Conservation (phyloP, 1,139 yeast species). For the Yamadazyma dendronema region DNA sequence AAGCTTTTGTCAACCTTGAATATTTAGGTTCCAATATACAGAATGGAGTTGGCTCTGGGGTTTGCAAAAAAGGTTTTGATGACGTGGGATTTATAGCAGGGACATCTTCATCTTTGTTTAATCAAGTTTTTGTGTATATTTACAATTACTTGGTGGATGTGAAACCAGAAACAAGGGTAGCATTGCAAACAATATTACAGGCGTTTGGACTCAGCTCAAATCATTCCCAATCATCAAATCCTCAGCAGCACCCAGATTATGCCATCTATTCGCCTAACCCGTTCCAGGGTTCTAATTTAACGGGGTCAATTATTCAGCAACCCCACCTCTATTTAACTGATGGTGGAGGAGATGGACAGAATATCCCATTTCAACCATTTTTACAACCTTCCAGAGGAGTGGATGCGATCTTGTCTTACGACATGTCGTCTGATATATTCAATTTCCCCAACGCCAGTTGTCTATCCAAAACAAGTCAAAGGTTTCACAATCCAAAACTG, state of each 20-base stretch:
- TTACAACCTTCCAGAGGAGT: slow-evolving; percentile 27
- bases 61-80: slow-evolving; percentile 61
- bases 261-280: slow-evolving; percentile 80
- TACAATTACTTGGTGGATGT: slow-evolving; percentile 42
- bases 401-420: slow-evolving; percentile 37
- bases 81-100: slow-evolving; percentile 74
- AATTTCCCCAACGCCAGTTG: slow-evolving; percentile 43
- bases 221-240: slow-evolving; percentile 19
- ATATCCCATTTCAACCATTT: slow-evolving; percentile 41
- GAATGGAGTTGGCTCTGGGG: slow-evolving; percentile 17
- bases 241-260: slow-evolving; percentile 54
- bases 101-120: slow-evolving; percentile 70
- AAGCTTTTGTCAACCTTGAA: slow-evolving; percentile 50
- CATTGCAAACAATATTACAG: slow-evolving; percentile 43
- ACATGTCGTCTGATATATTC: slow-evolving; percentile 36
- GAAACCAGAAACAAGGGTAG: slow-evolving; percentile 36
- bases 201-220: slow-evolving; percentile 46
- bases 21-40: slow-evolving; percentile 48
- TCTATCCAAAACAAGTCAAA: slow-evolving; percentile 17
- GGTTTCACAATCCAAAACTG: slow-evolving; percentile 19
- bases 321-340: slow-evolving; percentile 35
- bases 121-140: slow-evolving; percentile 48
- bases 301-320: slow-evolving; percentile 14
- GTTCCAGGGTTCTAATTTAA: no score
- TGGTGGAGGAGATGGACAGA: slow-evolving; percentile 48